Conservation (phyloP, 2,329 filamentous ascomycete species). For the Colletotrichum camelliae region DNA sequence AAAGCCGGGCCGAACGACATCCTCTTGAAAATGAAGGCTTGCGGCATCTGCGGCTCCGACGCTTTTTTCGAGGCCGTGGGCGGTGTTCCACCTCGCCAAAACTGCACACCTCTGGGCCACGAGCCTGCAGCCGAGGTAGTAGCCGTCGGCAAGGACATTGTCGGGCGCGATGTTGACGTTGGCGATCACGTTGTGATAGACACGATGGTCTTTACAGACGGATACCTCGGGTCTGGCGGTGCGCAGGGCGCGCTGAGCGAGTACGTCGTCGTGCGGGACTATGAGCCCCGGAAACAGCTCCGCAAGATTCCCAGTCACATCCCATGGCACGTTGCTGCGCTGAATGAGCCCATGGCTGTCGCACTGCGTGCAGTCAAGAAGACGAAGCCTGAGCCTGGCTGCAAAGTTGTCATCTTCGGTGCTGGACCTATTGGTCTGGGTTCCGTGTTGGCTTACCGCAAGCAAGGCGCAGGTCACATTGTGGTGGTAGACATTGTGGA, state of each 20-base stretch:
- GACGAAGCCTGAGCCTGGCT: background rate
- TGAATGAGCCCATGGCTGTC: constrained; percentile 4
- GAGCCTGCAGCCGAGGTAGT: constrained; percentile 1
- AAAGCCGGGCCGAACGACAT: background rate
- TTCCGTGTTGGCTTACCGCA: background rate
- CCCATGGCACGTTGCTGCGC: background rate
- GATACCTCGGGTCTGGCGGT: background rate
- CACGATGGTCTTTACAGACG: background rate
- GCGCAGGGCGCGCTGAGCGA: background rate
- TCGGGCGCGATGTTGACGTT: background rate
- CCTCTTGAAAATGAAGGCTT: background rate
- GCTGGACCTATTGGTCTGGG: background rate
- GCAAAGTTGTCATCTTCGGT: background rate
- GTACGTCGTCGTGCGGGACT: background rate
- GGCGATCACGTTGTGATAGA: constrained; percentile 1
- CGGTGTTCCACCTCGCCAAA: background rate
- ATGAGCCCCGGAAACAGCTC: background rate
- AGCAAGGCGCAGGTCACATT: background rate
- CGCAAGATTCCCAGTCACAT: background rate
- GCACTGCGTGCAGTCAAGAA: background rate
- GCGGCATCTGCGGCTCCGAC: constrained; percentile 10
- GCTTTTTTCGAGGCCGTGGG: background rate
- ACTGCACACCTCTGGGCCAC: background rate
- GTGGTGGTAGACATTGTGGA: background rate
- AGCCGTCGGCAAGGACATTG: background rate